phyloP scores from a whole-genome alignment of 2,329 filamentous ascomycete genomes.

The Nigrospora osmanthi region DNA sequence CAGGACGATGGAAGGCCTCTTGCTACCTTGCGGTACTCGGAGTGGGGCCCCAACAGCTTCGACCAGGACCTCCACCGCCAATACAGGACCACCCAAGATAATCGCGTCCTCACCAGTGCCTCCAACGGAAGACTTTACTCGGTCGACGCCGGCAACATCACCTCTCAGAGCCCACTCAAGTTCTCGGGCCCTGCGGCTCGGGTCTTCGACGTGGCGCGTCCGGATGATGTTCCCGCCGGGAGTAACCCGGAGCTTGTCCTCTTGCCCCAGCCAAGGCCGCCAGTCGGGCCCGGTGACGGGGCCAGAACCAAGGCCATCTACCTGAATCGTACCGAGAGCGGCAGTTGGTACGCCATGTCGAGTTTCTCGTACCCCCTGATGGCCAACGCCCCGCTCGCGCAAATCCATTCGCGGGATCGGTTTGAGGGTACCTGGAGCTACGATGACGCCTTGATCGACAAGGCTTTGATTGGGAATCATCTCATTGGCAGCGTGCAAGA shows the following conservation, averaged over 20 bases:
- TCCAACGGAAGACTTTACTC: conserved; percentile 81
- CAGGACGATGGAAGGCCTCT: conserved; percentile 65
- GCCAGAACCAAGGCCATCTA: conserved; percentile 61
- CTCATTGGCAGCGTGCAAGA: conserved; percentile 37
- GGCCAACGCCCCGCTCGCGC: conserved; percentile 52
- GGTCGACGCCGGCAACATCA: conserved; percentile 58
- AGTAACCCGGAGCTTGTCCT: conserved; percentile 72
- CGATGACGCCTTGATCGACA: conserved; percentile 42
- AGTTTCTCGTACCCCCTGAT: conserved; percentile 80
- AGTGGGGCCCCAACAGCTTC: conserved; percentile 90
- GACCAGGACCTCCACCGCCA: conserved; percentile 83
- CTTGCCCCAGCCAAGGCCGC: conserved; percentile 75
- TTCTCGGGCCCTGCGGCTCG: conserved; percentile 73
- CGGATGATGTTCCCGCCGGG: conserved; percentile 52
- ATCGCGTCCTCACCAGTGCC: conserved; percentile 80
- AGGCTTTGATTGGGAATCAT: conserved; percentile 66
- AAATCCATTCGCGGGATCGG: conserved; percentile 35
- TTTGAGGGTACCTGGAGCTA: conserved; percentile 24
- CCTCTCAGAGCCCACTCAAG: conserved; percentile 57
- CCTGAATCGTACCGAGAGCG: conserved; percentile 77
- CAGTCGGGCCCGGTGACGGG: conserved; percentile 38
- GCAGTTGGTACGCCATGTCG: conserved; percentile 91
- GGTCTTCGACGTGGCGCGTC: conserved; percentile 81
- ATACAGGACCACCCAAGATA: conserved; percentile 73
- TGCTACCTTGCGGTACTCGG: conserved; percentile 84